Evolutionary conservation across 768 basidiomycete species (phyloP).

Genomic region (Trametes cubensis): DNA sequence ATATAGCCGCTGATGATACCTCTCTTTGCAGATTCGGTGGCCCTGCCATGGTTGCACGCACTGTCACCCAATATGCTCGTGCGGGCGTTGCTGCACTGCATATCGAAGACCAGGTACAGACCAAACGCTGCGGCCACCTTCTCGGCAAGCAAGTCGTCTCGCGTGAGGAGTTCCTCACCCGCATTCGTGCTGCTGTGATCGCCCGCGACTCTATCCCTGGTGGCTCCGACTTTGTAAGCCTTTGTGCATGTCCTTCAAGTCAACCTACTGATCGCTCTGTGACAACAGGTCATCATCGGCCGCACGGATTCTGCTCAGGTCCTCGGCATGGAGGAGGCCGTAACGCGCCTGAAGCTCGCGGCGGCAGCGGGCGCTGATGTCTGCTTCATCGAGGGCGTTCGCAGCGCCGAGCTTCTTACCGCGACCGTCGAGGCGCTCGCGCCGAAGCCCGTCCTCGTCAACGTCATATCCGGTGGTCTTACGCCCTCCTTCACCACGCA

Average conservation of each 20-base stretch:
- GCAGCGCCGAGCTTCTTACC: slow-evolving; percentile 63
- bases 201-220: slow-evolving; percentile 78
- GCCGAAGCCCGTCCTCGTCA: slow-evolving; percentile 77
- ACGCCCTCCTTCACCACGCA: slow-evolving; percentile 73
- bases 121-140: slow-evolving; percentile 79
- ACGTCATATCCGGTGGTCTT: slow-evolving; percentile 77
- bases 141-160: slow-evolving; percentile 83
- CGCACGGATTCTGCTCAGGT: slow-evolving; percentile 80
- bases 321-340: slow-evolving; percentile 77
- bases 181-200: slow-evolving; percentile 76
- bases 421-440: slow-evolving; percentile 67
- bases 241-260: background rate
- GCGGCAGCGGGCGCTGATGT: slow-evolving; percentile 77
- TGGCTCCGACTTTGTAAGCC: slow-evolving; percentile 70
- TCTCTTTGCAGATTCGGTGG: slow-evolving; percentile 57
- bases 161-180: slow-evolving; percentile 71
- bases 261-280: background rate
- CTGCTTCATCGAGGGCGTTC: slow-evolving; percentile 81
- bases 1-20: background rate
- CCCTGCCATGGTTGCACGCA: slow-evolving; percentile 74
- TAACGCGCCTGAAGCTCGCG: slow-evolving; percentile 66
- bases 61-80: slow-evolving; percentile 68
- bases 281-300: slow-evolving; percentile 63
- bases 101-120: slow-evolving; percentile 84
- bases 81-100: slow-evolving; percentile 76